phyloP scores from a whole-genome alignment of 2,329 filamentous ascomycete species.

The Calonectria multiphialidica region DNA sequence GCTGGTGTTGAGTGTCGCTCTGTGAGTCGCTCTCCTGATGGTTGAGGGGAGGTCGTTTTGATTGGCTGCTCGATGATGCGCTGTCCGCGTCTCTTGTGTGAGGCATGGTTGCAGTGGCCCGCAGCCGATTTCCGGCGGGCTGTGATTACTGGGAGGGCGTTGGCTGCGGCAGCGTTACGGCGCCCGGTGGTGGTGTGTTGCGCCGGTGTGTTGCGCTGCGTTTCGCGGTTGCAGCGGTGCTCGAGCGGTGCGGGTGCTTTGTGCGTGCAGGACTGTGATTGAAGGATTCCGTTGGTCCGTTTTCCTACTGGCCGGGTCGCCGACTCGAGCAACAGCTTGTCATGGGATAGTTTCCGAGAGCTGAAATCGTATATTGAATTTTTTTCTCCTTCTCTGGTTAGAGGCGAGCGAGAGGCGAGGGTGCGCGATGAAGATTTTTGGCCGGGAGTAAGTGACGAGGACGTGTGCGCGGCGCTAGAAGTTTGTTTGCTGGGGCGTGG shows the following conservation, averaged over 20 bases:
- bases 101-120: constrained; percentile 50
- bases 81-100: constrained; percentile 62
- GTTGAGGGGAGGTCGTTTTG: constrained; percentile 62
- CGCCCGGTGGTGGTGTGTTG: neutral
- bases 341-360: constrained; percentile 30
- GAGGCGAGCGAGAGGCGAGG: constrained; percentile 6
- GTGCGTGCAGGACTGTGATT: constrained; percentile 21
- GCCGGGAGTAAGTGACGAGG: constrained; percentile 12
- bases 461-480: constrained; percentile 6
- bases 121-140: constrained; percentile 14
- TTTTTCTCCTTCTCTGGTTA: constrained; percentile 1
- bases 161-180: neutral
- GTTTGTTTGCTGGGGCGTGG: neutral
- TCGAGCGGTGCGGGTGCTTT: constrained; percentile 19
- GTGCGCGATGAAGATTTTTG: constrained; percentile 18
- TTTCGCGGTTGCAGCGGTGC: constrained; percentile 1
- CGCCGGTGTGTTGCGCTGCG: constrained; percentile 7
- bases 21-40: constrained; percentile 52
- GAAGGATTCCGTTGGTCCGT: constrained; percentile 27
- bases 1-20: constrained; percentile 47
- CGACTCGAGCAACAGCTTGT: constrained; percentile 30
- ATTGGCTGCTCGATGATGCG: constrained; percentile 64
- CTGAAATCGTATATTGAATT: constrained; percentile 15
- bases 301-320: constrained; percentile 33
- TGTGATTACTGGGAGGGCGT: neutral